phyloP scores from a whole-genome alignment of 2,329 filamentous ascomycete genomes.

The Colletotrichum coccodes region DNA sequence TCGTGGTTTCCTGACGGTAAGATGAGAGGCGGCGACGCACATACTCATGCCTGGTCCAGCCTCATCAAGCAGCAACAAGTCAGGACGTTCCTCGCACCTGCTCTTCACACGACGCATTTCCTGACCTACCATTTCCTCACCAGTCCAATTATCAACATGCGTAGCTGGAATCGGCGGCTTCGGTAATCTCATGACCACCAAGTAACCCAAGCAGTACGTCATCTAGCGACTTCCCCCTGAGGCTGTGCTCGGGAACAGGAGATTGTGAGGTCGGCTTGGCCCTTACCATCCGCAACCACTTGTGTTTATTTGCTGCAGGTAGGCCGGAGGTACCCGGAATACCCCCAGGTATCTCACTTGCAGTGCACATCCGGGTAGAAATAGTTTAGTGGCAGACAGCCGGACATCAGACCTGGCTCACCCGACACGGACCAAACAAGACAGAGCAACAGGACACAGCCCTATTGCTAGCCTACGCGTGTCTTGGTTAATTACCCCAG shows the following conservation, averaged over 20 bases:
- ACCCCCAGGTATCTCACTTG: not conserved
- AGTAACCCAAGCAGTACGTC: slow-evolving; percentile 12
- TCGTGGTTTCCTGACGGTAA: not conserved
- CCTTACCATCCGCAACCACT: not conserved
- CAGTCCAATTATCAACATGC: not conserved
- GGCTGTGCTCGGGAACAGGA: slow-evolving; percentile 24
- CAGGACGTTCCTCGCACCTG: not conserved
- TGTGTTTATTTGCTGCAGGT: not conserved
- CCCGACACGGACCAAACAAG: not conserved
- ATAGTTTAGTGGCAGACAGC: not conserved
- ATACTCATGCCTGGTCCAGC: slow-evolving; percentile 7
- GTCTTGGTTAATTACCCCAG: not conserved
- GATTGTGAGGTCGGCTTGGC: slow-evolving; percentile 11
- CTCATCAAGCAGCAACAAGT: slow-evolving; percentile 22
- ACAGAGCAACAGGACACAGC: slow-evolving; percentile 5
- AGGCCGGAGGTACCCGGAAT: not conserved
- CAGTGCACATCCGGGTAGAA: not conserved
- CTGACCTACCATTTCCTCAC: not conserved
- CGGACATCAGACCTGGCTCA: slow-evolving; percentile 7
- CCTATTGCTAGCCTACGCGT: not conserved
- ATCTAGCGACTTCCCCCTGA: slow-evolving; percentile 13
- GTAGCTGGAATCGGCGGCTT: not conserved
- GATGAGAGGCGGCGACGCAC: not conserved
- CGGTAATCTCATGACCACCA: slow-evolving; percentile 2
- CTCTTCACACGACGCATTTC: not conserved